Base-by-base conservation (phyloP, 2,329 filamentous ascomycete genomes). In the Neobulgaria alba region DNA sequence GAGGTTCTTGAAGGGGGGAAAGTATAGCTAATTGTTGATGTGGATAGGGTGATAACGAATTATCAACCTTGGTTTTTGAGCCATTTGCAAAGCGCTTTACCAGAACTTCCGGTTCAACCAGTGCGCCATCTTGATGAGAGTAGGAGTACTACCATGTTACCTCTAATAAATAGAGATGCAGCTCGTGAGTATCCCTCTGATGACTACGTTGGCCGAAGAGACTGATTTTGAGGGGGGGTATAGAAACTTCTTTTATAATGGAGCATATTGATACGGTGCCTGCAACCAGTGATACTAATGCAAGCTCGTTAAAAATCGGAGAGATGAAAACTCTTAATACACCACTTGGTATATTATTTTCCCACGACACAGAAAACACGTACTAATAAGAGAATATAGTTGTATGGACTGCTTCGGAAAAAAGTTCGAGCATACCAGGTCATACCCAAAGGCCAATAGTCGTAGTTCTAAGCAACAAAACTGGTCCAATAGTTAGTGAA, bases 321-420 rank as follows among this genome's bases (percentile, higher is more conserved):
- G 16, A 31, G 15, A 33, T 12, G 5, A 16, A 15, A 29, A 29
- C 20, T 12, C 20, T 26, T 8, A 21, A n/a, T 10, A 29, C 10
- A 12, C 35, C 35, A 8, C 23, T 37, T 12, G 35, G 35, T 37
- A 37, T n/a, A 23, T n/a, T 26, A 33, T 19, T 16, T 14, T 16
- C 32, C 16, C 9, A 29, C 17, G 10, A 29, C 20, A 21, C 31
- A 18, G 15, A 20, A 10, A 20, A 30, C 32, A 14, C 19, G 15
- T 26, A 15, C 31, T 40, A n/a, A 40, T 29, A 35, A n/a, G n/a
- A n/a, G n/a, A 5, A 12, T 21, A 4, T 21, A 40, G 38, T 34
- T 10, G 38, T 40, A 7, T 40, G 38, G 38, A 40, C 38, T 18
- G n/a, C 18, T 35, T 31, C 38, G 2, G 16, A 14, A 31, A n/a